Conservation (phyloP, 306 rosid genomes). For the Betula pendula region DNA sequence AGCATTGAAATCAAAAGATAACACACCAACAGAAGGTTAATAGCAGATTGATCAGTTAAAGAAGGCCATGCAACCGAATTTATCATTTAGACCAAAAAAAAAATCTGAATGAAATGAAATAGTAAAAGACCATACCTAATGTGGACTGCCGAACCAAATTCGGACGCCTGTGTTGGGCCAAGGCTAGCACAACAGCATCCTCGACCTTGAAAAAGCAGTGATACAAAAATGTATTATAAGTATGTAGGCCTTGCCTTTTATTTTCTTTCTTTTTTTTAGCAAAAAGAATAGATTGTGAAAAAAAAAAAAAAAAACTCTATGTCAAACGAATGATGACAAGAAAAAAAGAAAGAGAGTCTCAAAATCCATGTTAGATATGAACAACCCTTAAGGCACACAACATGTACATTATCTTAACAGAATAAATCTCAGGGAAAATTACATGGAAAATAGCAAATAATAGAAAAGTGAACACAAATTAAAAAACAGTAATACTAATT, state of each 20-base stretch:
- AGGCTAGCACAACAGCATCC: constrained; percentile 86
- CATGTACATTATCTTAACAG: not conserved
- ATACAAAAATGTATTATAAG: constrained; percentile 1
- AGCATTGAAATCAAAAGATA: not conserved
- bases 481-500: not conserved
- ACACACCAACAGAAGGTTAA: constrained; percentile 12
- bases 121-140: constrained; percentile 44
- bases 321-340: not conserved
- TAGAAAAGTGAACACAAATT: not conserved
- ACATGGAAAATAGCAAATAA: constrained; percentile 5
- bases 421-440: not conserved
- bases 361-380: not conserved
- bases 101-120: constrained; percentile 9
- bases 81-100: not conserved
- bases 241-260: not conserved
- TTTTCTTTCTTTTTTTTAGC: not conserved
- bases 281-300: not conserved
- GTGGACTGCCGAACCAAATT: constrained; percentile 59
- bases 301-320: not conserved
- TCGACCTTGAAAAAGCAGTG: constrained; percentile 61
- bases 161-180: constrained; percentile 71
- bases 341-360: not conserved
- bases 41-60: constrained; percentile 17
- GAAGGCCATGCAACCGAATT: constrained; percentile 3
- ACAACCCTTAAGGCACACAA: not conserved